Evolutionary conservation across 495 filamentous ascomycete genomes (phyloP), one percentile per base, ranked within the genome.

Genomic region (Podospora didyma): DNA sequence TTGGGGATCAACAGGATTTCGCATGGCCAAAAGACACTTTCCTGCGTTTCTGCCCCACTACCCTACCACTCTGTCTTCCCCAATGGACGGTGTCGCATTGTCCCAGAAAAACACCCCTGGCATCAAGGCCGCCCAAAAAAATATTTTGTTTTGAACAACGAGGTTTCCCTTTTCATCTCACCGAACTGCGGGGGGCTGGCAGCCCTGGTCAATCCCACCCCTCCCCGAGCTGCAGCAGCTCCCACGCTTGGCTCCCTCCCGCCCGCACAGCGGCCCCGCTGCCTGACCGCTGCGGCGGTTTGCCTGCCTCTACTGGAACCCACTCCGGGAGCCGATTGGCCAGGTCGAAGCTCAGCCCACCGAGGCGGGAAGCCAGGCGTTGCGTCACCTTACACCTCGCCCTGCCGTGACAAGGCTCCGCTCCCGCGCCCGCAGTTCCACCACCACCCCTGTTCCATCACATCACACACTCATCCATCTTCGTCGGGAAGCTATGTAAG

Each of bases 21-120:
- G 26, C 26, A 31, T 31, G 26, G 26, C 26, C 26, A 31, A 39
- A 39, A 48, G 14, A 10, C 44, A 42, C 11, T n/a, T n/a, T n/a
- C 26, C 42, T 49, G 49, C 56, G 53, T 51, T 51, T 28, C 56
- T 53, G 56, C 5, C 46, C 20, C 39, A 16, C n/a, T n/a, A n/a
- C n/a, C n/a, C 34, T 37, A 16, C 34, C 9, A 46, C 26, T 24
- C 35, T 41, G 48, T 49, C 20, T 26, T 35, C 42, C 31, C 16
- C 31, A 11, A 9, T 34, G 21, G 20, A 31, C 46, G 46, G 17
- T 5, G 46, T 28, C 46, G 21, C 46, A 26, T 28, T 28, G 46
- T 50, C 47, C 24, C 39, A 42, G 39, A 2, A 42, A 9, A 42
- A 17, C 9, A 42, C 12, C 39, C 39, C 39, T 42, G 47, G 47